A percentile compares a stretch with the other conserved stretches of the same genome.
phyloP scores from a whole-genome alignment of 805 yeast species.

The Jamesozyma piceae region DNA sequence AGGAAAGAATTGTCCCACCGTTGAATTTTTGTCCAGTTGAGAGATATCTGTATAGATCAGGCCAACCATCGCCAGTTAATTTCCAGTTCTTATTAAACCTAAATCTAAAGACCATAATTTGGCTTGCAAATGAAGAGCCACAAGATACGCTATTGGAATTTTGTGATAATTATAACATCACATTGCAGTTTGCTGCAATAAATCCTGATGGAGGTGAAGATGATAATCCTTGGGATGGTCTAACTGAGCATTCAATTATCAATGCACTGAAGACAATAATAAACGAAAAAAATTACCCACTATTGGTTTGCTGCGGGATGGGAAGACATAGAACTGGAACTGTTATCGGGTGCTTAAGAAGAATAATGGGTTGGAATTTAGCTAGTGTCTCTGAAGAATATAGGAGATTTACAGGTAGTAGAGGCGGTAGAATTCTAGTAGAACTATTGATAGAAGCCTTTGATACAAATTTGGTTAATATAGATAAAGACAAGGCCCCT shows the following conservation, averaged over 20 bases:
- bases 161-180: conserved; percentile 62
- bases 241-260: conserved; percentile 71
- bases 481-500: conserved; percentile 26
- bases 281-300: conserved; percentile 66
- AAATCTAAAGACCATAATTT: conserved; percentile 67
- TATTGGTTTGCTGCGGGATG: conserved; percentile 95
- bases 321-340: conserved; percentile 97
- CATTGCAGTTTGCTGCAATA: conserved; percentile 73
- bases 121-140: conserved; percentile 96
- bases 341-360: conserved; percentile 84
- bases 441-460: conserved; percentile 72
- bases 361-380: conserved; percentile 95
- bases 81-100: conserved; percentile 74
- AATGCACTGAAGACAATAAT: conserved; percentile 71
- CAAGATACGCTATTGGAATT: conserved; percentile 78
- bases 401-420: conserved; percentile 82
- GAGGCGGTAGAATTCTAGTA: conserved; percentile 87
- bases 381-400: conserved; percentile 91
- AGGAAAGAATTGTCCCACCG: conserved; percentile 77
- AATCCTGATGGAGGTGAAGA: conserved; percentile 63
- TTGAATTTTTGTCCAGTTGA: conserved; percentile 94
- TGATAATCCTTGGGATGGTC: conserved; percentile 91
- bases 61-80: conserved; percentile 91
- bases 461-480: conserved; percentile 25
- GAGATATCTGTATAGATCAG: conserved; percentile 73